Base-by-base conservation (phyloP, 352 stramenopile species). In the Globisporangium ultimum region DNA sequence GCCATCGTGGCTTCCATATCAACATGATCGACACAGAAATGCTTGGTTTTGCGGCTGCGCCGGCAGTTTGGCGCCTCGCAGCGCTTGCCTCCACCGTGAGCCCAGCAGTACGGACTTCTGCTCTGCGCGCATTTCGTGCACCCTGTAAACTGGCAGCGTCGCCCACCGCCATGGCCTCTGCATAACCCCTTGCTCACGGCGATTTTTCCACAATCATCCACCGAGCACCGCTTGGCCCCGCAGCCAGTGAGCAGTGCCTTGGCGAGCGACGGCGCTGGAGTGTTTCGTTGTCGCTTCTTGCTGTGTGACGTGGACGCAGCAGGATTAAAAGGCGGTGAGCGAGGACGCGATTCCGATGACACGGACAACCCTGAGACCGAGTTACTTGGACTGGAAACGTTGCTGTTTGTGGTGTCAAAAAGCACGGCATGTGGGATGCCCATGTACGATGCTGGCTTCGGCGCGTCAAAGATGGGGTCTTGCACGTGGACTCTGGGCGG, bases 121-220 rank as follows among this genome's bases (percentile, higher is more conserved):
- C 80, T 91, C 64, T 93, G 83, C 7, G 83, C 83, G 22, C 80
- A 88, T 67, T 87, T 89, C 51, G 72, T 85, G 57, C 83, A 93
- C 0, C 69, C 78, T 8, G 66, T 18, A 20, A 83, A 72, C 64
- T 87, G 81, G 50, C 83, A 93, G 24, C 83, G 70, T 11, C 80
- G 71, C 0, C 83, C 83, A 17, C 83, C 83, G 20, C 83, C 83
- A 54, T 93, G 83, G n/a, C 79, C 76, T 17, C 83, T 78, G 60
- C 83, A 92, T 2, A 80, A 61, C 5, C 80, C 80, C 53, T 85
- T 86, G 61, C 85, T 88, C 53, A 93, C 83, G 36, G 80, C 79
- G 42, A 86, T 88, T 59, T 89, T 89, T 42, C 73, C 76, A 32
- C 85, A 95, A 40, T 74, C 73, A n/a, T 77, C 67, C 21, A 82